Base-by-base conservation (phyloP, 768 basidiomycete species). In the Peribolospora baueri region DNA sequence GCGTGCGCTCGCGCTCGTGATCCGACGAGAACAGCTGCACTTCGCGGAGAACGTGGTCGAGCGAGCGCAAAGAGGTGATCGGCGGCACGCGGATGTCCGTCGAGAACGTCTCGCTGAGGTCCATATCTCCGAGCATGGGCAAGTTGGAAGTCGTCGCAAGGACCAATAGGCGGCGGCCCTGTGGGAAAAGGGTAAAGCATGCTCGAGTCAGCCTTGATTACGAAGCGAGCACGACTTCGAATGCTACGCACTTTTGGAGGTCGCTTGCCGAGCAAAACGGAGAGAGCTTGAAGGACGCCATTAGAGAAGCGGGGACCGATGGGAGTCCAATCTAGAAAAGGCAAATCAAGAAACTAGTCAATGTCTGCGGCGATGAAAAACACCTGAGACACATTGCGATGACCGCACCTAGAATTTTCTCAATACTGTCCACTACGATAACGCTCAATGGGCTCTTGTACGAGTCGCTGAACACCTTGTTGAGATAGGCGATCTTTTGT, bases 301-400 rank as follows among this genome's bases (percentile, higher is more conserved):
- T 97, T 97, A 1, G 91, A 95, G 70, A 95, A 98, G 50, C 88
- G 74, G n/a, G 82, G 84, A 3, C 91, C 91, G 69, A 98, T 81
- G 3, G 90, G 86, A 5, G 86, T 88, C 83, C 87, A 98, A 60
- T 97, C 91, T 88, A 57, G 41, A 0, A 13, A 46, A 48, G 10
- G 7, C 52, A 53, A 14, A 5, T n/a, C 10, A 4, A 36, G 7
- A 25, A 39, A 41, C 6, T 50, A 14, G 13, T 49, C 37, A 5
- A 7, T 46, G 11, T n/a, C 5, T n/a, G 7, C 39, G 41, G 7
- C 36, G 25, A 3, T 5, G 10, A 7, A 3, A 42, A 2, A 8
- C 37, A 37, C 7, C 36, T 3, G 2, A 38, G 37, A 5, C 10
- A 38, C n/a, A 40, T 25, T 7, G 14, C 7, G 46, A 4, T 48